phyloP scores from a whole-genome alignment of 176 grass and related monocot species.

The Aegilops umbellulata region DNA sequence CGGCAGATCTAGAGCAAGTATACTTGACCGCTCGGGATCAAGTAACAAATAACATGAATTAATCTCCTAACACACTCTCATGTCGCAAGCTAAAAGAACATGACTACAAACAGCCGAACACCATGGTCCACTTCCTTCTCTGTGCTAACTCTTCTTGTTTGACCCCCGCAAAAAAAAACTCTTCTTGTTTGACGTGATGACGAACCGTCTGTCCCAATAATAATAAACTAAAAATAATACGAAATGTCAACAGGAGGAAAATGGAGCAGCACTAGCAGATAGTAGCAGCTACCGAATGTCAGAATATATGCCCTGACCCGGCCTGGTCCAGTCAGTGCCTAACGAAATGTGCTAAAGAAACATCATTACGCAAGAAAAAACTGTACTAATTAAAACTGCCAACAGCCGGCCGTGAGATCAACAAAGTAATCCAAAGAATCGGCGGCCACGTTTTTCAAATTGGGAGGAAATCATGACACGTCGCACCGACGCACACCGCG shows the following conservation, averaged over 20 bases:
- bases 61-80: not conserved
- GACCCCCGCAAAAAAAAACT: no score
- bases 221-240: not conserved
- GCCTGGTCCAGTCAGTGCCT: not conserved
- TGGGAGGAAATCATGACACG: not conserved
- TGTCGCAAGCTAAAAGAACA: not conserved
- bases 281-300: no score
- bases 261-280: not conserved
- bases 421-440: not conserved
- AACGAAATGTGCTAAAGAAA: not conserved
- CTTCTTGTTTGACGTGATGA: not conserved
- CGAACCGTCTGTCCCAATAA: not conserved
- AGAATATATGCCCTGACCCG: not conserved
- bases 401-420: no score
- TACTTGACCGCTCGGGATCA: not conserved
- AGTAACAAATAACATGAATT: no score
- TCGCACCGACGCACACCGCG: no score
- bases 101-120: not conserved
- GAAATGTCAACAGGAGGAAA: not conserved
- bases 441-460: not conserved
- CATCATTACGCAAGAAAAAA: not conserved
- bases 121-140: not conserved
- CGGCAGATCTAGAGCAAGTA: no score
- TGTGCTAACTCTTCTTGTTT: not conserved
- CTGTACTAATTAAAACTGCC: no score